Base-by-base conservation (phyloP, 441 rosid genomes). In the Croton laevigatus region DNA sequence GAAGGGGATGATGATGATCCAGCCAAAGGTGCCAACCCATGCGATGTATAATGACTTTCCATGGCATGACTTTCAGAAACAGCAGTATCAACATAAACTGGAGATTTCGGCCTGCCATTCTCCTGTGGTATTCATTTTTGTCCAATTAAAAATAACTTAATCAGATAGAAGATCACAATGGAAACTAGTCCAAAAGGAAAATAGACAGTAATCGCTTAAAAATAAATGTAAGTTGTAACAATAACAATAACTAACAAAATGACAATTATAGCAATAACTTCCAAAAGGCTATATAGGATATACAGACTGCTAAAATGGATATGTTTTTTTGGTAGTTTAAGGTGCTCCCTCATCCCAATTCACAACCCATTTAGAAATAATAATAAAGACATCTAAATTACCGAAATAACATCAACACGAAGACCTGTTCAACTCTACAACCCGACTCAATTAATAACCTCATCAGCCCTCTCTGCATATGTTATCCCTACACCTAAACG, bases 1-100 rank as follows among this genome's bases (percentile, higher is more conserved):
- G 97, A 86, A 68, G 99, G 90, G 58, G 98, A 87, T 62, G 92
- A 83, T 10, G 89, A 73, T 59, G 95, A 81, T 62, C 88, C 87
- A 53, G 73, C 61, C 69, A 75, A 5, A 37, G 91, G 84, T 72
- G 84, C 82, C 78, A 72, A 51, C 10, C 78, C 63, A 32, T 85
- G 82, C 22, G 84, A 74, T 40, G 77, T 76, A 74, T 79, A 80
- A 48, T 72, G 78, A 76, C 76, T 85, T 71, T 78, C 88, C 10
- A 86, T 36, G 52, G 75, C 76, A 78, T 77, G 86, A 38, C 78
- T 91, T 73, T 85, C 87, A 19, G 87, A 79, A 57, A 84, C 77
- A 49, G 80, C 73, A 71, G 77, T 73, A 32, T 79, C 91, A 44
- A 58, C 84, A 42, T 72, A 70, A 68, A 68, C 64, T 63, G 79